Conservation (phyloP, 1,284 basidiomycete genomes). For the Trichosporon coremiiforme region DNA sequence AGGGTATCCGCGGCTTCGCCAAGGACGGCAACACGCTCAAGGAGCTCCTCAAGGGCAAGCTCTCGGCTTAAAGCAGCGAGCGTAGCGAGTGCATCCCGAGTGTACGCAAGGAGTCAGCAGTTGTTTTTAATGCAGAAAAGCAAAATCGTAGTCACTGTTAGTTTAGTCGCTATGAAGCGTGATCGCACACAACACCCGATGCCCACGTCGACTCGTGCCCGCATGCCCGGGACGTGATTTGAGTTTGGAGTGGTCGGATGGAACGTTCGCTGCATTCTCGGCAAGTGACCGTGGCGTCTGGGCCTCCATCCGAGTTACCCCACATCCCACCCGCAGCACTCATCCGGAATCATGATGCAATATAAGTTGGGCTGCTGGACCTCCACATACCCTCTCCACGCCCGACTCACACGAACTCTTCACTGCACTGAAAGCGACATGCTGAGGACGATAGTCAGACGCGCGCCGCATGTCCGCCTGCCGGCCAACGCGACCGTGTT, state of each 20-base stretch:
- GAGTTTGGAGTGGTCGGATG: too few relatives aligned
- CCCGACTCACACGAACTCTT: neutral
- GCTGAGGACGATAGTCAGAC: conserved; percentile 17
- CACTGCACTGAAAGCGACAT: neutral
- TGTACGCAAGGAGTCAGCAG: too few relatives aligned
- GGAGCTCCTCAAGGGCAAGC: conserved; percentile 75
- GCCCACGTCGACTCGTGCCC: too few relatives aligned
- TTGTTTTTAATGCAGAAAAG: too few relatives aligned
- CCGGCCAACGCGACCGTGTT: conserved; percentile 42
- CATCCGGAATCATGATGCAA: neutral
- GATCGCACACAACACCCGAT: too few relatives aligned
- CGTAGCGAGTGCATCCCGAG: too few relatives aligned
- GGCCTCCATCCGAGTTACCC: neutral
- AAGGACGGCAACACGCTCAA: conserved; percentile 92
- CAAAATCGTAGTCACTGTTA: too few relatives aligned
- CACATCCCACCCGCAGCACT: neutral
- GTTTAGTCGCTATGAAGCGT: too few relatives aligned
- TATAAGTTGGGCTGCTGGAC: neutral
- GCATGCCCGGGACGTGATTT: too few relatives aligned
- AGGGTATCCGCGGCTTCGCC: conserved; percentile 96
- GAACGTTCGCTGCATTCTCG: too few relatives aligned
- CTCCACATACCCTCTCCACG: neutral
- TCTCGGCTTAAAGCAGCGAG: conserved; percentile 55
- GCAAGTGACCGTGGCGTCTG: too few relatives aligned
- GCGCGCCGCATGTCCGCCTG: conserved; percentile 43